These are phyloP conservation scores for Tuber indicum DNA, from an alignment of 495 filamentous ascomycete genomes.

Conservation along the genomic window DNA sequence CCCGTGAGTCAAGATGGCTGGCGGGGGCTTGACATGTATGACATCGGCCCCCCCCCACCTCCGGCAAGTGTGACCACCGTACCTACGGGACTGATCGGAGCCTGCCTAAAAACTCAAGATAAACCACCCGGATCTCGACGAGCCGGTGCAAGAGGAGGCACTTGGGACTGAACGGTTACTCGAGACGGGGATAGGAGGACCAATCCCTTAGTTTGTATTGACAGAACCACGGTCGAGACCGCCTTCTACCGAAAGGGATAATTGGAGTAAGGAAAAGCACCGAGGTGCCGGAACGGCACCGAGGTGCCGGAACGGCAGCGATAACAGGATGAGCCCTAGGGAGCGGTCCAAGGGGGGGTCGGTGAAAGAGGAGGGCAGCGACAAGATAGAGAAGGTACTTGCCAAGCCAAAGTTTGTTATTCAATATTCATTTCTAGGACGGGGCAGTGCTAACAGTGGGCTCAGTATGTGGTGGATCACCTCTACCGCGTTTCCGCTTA, in stretches of 20 bases:
- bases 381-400: constrained; percentile 45
- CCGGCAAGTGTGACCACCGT: neutral
- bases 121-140: constrained; percentile 57
- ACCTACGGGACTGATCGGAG: neutral
- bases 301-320: neutral
- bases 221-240: too few relatives aligned
- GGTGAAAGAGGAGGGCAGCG: constrained; percentile 42
- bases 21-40: neutral
- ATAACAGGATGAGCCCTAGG: neutral
- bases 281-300: constrained; percentile 3
- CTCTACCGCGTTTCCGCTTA: constrained; percentile 69
- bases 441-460: constrained; percentile 10
- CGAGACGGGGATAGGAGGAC: neutral
- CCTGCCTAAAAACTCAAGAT: constrained; percentile 42
- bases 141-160: constrained; percentile 50
- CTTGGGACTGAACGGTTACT: constrained; percentile 45
- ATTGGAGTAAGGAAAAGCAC: constrained; percentile 9
- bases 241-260: too few relatives aligned
- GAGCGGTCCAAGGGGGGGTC: constrained; percentile 22
- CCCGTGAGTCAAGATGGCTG: neutral
- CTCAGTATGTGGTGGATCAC: constrained; percentile 78
- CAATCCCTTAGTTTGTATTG: too few relatives aligned
- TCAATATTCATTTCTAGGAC: neutral
- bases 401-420: constrained; percentile 51
- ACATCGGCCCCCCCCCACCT: neutral